Percentiles rank a stretch among this genome's conserved stretches.
These are phyloP conservation scores for Penicillium lagena DNA, from an alignment of 495 filamentous ascomycete species.

Conservation along the genomic window DNA sequence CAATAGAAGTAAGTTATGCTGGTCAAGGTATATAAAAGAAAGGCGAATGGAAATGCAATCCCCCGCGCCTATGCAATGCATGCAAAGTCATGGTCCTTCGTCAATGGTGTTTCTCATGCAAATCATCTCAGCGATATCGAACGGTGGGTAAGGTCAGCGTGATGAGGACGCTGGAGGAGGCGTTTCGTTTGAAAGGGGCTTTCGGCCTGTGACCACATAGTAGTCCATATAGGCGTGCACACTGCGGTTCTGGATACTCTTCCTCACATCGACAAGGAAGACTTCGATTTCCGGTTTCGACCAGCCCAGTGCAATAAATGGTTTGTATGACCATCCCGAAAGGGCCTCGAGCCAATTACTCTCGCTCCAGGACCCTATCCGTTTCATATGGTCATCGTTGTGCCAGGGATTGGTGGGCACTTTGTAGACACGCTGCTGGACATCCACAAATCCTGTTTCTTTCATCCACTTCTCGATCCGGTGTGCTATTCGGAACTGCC, in stretches of 20 bases:
- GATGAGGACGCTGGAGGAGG: not conserved
- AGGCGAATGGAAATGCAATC: not conserved
- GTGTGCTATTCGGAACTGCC: slow-evolving; percentile 46
- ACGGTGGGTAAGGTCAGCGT: no score
- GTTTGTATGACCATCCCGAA: slow-evolving; percentile 43
- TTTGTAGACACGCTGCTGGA: slow-evolving; percentile 49
- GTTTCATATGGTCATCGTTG: slow-evolving; percentile 43
- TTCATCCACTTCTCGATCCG: slow-evolving; percentile 49
- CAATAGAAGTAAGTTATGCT: not conserved
- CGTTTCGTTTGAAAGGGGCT: slow-evolving; percentile 30
- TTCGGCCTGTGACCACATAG: slow-evolving; percentile 49
- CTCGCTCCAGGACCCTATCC: slow-evolving; percentile 39
- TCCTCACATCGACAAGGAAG: slow-evolving; percentile 53
- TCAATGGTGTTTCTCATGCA: slow-evolving; percentile 31
- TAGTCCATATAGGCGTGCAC: slow-evolving; percentile 51
- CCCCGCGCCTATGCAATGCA: slow-evolving; percentile 20
- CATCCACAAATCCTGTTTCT: slow-evolving; percentile 58
- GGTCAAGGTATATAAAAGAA: slow-evolving; percentile 1
- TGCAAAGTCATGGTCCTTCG: slow-evolving; percentile 9
- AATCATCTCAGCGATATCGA: slow-evolving; percentile 12
- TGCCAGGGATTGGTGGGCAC: slow-evolving; percentile 58
- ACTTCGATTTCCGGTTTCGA: slow-evolving; percentile 48
- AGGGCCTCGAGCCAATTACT: slow-evolving; percentile 35
- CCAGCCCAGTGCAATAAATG: slow-evolving; percentile 36
- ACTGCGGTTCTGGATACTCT: slow-evolving; percentile 43